Conservation (phyloP, 306 rosid genomes). For the Acacia melanoxylon region DNA sequence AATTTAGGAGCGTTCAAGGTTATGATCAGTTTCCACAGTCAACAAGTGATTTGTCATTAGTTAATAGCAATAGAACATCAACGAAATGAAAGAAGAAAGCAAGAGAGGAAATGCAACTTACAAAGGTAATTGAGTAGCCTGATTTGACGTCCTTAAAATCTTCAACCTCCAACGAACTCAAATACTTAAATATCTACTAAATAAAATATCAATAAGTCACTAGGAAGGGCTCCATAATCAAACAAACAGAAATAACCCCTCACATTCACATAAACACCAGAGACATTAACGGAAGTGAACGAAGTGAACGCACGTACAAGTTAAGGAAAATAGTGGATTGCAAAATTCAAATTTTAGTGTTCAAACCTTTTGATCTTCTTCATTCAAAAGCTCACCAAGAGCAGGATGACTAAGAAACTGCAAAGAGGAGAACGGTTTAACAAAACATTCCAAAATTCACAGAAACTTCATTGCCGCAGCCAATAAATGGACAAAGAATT, state of each 20-base stretch:
- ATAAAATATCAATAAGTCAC: not conserved
- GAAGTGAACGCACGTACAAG: not conserved
- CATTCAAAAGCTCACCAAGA: slow-evolving; percentile 63
- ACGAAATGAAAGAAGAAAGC: not conserved
- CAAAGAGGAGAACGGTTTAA: not conserved
- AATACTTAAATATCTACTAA: slow-evolving; percentile 79
- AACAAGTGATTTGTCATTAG: not conserved
- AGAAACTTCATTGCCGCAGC: not conserved
- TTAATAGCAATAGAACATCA: not conserved
- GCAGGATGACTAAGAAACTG: slow-evolving; percentile 80
- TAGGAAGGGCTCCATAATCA: not conserved
- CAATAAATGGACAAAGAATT: not conserved
- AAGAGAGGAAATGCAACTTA: slow-evolving; percentile 46
- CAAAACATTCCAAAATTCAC: not conserved
- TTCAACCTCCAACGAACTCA: slow-evolving; percentile 86
- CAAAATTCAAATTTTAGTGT: not conserved
- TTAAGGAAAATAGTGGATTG: not conserved
- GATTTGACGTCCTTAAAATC: slow-evolving; percentile 88
- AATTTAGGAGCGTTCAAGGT: slow-evolving; percentile 7
- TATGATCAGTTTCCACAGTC: not conserved
- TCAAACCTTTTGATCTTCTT: slow-evolving; percentile 85
- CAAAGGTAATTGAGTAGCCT: slow-evolving; percentile 80
- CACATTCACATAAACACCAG: not conserved
- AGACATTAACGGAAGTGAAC: not conserved
- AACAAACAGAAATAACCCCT: not conserved